Evolutionary conservation across 352 stramenopile genomes (phyloP).

Genomic region (Lagenidium sp.): DNA sequence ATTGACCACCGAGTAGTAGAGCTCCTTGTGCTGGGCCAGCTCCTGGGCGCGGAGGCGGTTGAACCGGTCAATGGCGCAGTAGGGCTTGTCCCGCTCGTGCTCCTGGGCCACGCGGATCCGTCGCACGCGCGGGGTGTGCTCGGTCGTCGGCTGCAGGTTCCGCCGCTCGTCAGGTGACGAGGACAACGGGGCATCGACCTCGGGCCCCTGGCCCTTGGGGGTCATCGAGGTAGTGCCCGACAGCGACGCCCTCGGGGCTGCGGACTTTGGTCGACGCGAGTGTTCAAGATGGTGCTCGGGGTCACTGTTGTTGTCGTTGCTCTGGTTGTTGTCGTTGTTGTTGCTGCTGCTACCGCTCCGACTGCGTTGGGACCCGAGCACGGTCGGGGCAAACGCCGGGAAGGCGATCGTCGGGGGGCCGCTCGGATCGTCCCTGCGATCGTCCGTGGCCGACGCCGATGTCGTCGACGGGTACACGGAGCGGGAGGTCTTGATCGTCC

Average conservation of each 20-base stretch:
- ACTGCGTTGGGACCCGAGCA: too few relatives aligned
- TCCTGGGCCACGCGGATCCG: slow-evolving; percentile 52
- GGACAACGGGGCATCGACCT: too few relatives aligned
- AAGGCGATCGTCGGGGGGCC: neutral
- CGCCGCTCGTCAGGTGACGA: too few relatives aligned
- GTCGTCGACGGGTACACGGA: slow-evolving; percentile 30
- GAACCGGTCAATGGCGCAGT: slow-evolving; percentile 57
- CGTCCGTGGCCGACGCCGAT: neutral
- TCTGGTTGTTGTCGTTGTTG: slow-evolving; percentile 1
- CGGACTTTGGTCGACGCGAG: neutral
- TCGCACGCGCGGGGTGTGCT: neutral
- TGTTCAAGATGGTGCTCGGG: neutral
- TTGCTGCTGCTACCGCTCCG: neutral
- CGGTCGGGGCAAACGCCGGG: too few relatives aligned
- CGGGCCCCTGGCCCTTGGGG: neutral
- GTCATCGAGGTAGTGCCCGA: neutral
- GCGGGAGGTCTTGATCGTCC: slow-evolving; percentile 47
- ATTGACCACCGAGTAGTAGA: slow-evolving; percentile 77
- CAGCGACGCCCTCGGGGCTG: too few relatives aligned
- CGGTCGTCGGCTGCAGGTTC: slow-evolving; percentile 1
- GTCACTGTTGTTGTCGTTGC: neutral
- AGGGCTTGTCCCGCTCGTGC: slow-evolving; percentile 56
- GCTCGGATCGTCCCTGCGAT: too few relatives aligned
- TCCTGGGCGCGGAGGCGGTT: slow-evolving; percentile 27
- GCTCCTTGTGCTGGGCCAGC: slow-evolving; percentile 14